Percentiles rank a stretch among this genome's conserved stretches.
Conservation (phyloP, 2,329 filamentous ascomycete species). For the Chalaropsis thielavioides region DNA sequence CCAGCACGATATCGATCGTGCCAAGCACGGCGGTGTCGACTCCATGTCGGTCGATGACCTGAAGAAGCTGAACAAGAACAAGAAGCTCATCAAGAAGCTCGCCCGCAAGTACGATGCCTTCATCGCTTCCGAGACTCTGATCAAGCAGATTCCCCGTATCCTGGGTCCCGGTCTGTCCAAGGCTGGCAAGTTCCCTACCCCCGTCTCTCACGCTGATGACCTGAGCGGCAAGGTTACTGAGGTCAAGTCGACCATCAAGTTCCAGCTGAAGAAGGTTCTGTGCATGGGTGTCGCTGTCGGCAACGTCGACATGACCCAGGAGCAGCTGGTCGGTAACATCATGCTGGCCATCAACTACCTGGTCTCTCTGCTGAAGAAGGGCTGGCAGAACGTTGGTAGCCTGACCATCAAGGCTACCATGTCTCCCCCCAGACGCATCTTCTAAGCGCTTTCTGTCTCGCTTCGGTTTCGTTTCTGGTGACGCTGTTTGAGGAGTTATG, state of each 20-base stretch:
- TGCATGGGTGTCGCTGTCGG: conserved; percentile 99
- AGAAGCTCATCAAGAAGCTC: conserved; percentile 99
- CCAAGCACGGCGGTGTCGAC: conserved; percentile 97
- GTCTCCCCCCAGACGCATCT: conserved; percentile 95
- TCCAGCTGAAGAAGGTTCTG: conserved; percentile 99
- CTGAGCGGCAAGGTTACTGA: conserved; percentile 91
- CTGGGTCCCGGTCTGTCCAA: conserved; percentile 96
- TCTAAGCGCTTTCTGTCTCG: conserved; percentile 46
- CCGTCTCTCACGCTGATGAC: conserved; percentile 93
- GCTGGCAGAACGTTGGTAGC: conserved; percentile 99
- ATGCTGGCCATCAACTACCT: conserved; percentile 99
- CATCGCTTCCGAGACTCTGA: conserved; percentile 88
- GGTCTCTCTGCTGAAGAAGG: conserved; percentile 98
- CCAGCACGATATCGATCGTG: conserved; percentile 97
- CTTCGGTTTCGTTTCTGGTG: conserved; percentile 17
- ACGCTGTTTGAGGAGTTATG: not conserved
- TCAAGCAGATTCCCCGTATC: conserved; percentile 99
- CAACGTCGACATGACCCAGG: conserved; percentile 93
- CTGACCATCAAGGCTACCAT: conserved; percentile 99
- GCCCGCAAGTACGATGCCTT: conserved; percentile 99
- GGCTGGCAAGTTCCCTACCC: conserved; percentile 99
- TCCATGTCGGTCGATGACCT: conserved; percentile 97
- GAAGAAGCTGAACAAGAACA: conserved; percentile 99
- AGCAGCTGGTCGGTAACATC: conserved; percentile 95
- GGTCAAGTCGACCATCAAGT: conserved; percentile 99